Evolutionary conservation across 176 grass and related monocot species (phyloP), one percentile per base, ranked within the genome.

Genomic region (Melocanna baccifera): DNA sequence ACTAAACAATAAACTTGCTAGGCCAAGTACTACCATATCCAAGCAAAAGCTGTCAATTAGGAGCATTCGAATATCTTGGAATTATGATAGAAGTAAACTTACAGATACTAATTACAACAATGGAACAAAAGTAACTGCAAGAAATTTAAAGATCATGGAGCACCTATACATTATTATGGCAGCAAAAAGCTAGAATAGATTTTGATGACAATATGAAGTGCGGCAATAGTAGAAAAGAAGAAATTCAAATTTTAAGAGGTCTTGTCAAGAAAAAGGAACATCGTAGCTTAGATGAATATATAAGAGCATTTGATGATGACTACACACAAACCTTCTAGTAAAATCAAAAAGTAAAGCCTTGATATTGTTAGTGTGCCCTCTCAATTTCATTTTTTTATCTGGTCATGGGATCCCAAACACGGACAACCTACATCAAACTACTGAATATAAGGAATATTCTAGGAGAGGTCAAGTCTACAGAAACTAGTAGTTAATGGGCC

Each of bases 331-430:
- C 94, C 92, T 97, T 73, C 92, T 91, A 46, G 92, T 95, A 32
- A 93, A 91, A 86, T 98, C 96, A 79, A 98, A 78, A 68, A 98
- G 92, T 43, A 43, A 43, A 43, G 42, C 42, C 42, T 1, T 11
- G 42, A 43, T 43, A 43, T 43, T 43, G 42, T 43, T 9, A 64
- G 93, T 92, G 86, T 98, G 96, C 46, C 96, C 91, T 93, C 93
- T 91, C 86, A 95, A 86, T 76, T 98, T 98, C 87, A 55, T 87
- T 93, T 74, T 98, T 98, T n/a, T 87, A 89, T 78, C 93, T 91
- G 58, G 91, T 94, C 80, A 93, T 88, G 48, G 93, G 83, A 72
- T 98, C 96, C 91, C 93, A 98, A 68, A 98, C 83, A 67, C 96
- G 92, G 47, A 98, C 84, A 69, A 98, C 96, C 95, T 98, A 79